Conservation (phyloP, 1,284 basidiomycete species). For the Ceratorhiza oryzae-sativae region DNA sequence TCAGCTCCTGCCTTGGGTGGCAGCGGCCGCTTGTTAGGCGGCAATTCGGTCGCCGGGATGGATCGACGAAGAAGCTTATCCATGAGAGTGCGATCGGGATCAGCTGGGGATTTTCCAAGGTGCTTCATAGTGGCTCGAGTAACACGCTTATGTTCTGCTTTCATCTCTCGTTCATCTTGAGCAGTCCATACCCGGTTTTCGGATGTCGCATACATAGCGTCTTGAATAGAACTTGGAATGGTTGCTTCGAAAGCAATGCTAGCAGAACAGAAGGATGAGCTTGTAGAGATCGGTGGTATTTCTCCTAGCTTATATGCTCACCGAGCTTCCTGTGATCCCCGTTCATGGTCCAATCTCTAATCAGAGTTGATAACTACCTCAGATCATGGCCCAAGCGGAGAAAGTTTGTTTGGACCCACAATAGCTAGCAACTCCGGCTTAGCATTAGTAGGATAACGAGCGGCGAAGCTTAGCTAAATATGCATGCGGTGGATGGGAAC, state of each 20-base stretch:
- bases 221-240: not conserved
- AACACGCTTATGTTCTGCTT: constrained; percentile 15
- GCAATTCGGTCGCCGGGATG: not conserved
- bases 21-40: not conserved
- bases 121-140: constrained; percentile 18
- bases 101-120: not conserved
- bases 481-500: too few relatives aligned
- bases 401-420: not conserved
- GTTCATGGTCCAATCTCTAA: not conserved
- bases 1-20: not conserved
- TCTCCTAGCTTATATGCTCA: not conserved
- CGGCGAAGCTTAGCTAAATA: too few relatives aligned
- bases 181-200: constrained; percentile 30
- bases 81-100: not conserved
- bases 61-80: constrained; percentile 17
- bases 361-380: not conserved
- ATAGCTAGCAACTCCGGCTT: not conserved
- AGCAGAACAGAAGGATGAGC: not conserved
- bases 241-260: not conserved
- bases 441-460: too few relatives aligned
- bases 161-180: constrained; percentile 19
- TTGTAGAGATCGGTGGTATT: not conserved
- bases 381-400: not conserved
- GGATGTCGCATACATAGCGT: not conserved
- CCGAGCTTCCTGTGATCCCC: not conserved